Evolutionary conservation across 495 filamentous ascomycete genomes (phyloP), one percentile per base, ranked within the genome.

Genomic region (Letharia lupina): DNA sequence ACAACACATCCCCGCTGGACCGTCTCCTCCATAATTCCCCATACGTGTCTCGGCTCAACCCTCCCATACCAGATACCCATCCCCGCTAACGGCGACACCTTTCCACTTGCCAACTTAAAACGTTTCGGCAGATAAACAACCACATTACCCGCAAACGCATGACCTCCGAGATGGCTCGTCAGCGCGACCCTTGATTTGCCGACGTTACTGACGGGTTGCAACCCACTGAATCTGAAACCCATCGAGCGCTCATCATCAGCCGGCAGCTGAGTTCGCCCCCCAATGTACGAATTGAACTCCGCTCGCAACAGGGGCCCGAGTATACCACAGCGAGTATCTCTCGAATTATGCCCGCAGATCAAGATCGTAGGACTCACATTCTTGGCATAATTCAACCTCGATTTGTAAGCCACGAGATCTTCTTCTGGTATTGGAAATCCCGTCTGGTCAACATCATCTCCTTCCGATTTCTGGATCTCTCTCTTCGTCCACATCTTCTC

Each of bases 61-160:
- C 93, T 78, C 2, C 92, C 93, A 77, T 97, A 98, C 93, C 93
- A 97, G 42, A 97, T 87, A 0, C 93, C 93, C 71, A 84, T 86
- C 1, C 93, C 93, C 2, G 86, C 88, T 65, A 96, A 75, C 28
- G 85, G 80, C 74, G 85, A 80, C n/a, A 50, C 57, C 61, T 75
- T 67, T 4, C 77, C 80, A 7, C 66, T 70, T 2, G 77, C 78
- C 10, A 70, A 72, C 10, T 72, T 74, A 79, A 77, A 63, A 68
- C 67, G 65, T 6, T 86, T 87, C 5, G 93, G 93, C 5, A 96
- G 77, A 74, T 96, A 98, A 1, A 97, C 76, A 60, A 97, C 91
- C 18, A 96, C 86, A 77, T 98, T 98, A 5, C 93, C 93, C 0
- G 93, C 93, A 71, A 88, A 96, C 68, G 94, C 94, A 70, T 97